A percentile compares a stretch with the other conserved stretches of the same genome.
These are phyloP conservation scores for Helicostylum pulchrum DNA, from an alignment of 192 early-diverging fungal genomes.

Conservation along the genomic window DNA sequence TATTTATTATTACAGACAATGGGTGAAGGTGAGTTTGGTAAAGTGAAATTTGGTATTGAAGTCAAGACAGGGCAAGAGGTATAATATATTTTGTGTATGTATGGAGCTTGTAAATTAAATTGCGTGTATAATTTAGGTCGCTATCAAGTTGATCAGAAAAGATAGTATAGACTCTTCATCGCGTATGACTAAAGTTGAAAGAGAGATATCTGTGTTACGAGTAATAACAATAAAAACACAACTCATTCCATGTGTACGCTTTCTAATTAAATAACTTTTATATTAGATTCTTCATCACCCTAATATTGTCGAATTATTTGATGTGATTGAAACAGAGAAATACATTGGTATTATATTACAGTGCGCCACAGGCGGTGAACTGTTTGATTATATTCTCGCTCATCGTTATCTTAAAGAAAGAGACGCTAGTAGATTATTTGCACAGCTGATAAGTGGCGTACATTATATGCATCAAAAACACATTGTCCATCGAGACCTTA, in stretches of 20 bases:
- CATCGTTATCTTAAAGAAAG: slow-evolving; percentile 89
- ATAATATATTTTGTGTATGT: no score
- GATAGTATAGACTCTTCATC: slow-evolving; percentile 81
- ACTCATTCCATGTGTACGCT: neutral
- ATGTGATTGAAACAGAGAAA: slow-evolving; percentile 93
- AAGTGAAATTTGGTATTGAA: slow-evolving; percentile 94
- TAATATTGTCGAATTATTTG: slow-evolving; percentile 88
- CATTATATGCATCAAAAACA: slow-evolving; percentile 88
- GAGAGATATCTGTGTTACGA: slow-evolving; percentile 92
- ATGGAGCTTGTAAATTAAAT: neutral
- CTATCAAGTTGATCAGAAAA: slow-evolving; percentile 95
- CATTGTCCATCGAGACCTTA: slow-evolving; percentile 97
- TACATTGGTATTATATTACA: slow-evolving; percentile 98
- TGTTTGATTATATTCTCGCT: slow-evolving; percentile 96
- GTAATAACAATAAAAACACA: slow-evolving; percentile 52
- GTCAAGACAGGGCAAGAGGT: slow-evolving; percentile 68
- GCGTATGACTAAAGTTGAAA: slow-evolving; percentile 85
- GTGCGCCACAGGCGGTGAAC: slow-evolving; percentile 93
- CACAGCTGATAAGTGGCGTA: slow-evolving; percentile 90
- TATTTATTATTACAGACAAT: slow-evolving; percentile 95
- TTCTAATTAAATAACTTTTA: neutral
- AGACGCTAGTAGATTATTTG: slow-evolving; percentile 89
- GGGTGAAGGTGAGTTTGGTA: slow-evolving; percentile 97
- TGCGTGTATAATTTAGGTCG: slow-evolving; percentile 60
- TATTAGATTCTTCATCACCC: slow-evolving; percentile 83